These are phyloP conservation scores for Asterochloris erici DNA, from an alignment of 139 green algal genomes.

Conservation along the genomic window DNA sequence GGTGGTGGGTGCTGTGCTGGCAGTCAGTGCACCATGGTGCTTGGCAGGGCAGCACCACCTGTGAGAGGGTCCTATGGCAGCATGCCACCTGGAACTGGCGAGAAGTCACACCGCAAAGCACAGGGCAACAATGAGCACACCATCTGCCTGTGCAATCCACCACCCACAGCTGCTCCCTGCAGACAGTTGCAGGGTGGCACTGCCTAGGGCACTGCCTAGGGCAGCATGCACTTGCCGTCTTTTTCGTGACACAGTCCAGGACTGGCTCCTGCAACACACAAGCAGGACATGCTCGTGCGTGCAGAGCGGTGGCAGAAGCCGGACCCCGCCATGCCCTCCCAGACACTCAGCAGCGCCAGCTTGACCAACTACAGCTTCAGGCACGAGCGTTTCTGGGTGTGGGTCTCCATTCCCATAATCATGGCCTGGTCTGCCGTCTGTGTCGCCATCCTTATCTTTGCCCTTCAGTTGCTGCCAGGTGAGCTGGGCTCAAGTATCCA, in stretches of 20 bases:
- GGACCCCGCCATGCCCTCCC: background rate
- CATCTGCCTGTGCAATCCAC: no score
- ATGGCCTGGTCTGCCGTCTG: slow-evolving; percentile 8
- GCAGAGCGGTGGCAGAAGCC: slow-evolving; percentile 19
- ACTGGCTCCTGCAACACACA: background rate
- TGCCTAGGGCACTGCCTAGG: no score
- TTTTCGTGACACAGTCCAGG: no score
- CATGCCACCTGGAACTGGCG: no score
- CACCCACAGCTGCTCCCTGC: no score
- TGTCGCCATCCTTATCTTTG: slow-evolving; percentile 14
- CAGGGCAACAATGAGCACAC: no score
- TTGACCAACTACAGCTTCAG: slow-evolving; percentile 9
- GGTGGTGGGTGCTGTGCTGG: background rate
- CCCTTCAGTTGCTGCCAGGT: slow-evolving; percentile 11
- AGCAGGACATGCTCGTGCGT: background rate
- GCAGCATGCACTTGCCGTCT: no score
- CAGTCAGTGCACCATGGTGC: background rate
- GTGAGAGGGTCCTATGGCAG: background rate
- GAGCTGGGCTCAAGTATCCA: background rate
- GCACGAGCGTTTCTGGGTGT: slow-evolving; percentile 14
- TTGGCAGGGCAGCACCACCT: background rate
- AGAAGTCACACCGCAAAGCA: no score
- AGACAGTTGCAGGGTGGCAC: no score
- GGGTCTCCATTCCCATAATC: slow-evolving; percentile 5
- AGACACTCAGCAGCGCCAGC: slow-evolving; percentile 1